Percentiles rank a stretch among this genome's conserved stretches.
Conservation (phyloP, 208 protist genomes). For the Phytomonas serpens region DNA sequence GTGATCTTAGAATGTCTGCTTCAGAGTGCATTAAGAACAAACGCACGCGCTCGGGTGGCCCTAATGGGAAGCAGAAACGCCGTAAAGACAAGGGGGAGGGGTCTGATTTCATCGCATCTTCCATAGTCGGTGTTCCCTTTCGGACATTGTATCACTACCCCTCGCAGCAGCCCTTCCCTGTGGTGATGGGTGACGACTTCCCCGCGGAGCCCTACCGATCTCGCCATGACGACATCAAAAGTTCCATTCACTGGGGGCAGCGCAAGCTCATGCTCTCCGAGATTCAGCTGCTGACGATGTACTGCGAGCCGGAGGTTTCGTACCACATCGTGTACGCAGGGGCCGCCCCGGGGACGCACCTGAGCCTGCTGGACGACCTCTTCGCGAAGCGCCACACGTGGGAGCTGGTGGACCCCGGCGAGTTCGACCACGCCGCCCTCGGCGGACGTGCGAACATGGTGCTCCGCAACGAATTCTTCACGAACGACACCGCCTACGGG, state of each 20-base stretch:
- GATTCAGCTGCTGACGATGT: slow-evolving; percentile 90
- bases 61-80: too few relatives aligned
- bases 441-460: slow-evolving; percentile 54
- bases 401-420: slow-evolving; percentile 91
- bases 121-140: background rate
- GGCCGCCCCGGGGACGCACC: slow-evolving; percentile 92
- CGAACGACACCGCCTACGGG: slow-evolving; percentile 86
- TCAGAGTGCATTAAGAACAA: too few relatives aligned
- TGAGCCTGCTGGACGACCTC: slow-evolving; percentile 84
- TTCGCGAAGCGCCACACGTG: slow-evolving; percentile 84
- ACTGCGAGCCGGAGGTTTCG: slow-evolving; percentile 48
- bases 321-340: slow-evolving; percentile 94
- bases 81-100: too few relatives aligned
- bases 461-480: slow-evolving; percentile 93
- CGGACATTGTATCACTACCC: slow-evolving; percentile 74
- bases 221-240: slow-evolving; percentile 79
- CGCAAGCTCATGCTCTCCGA: slow-evolving; percentile 94
- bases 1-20: too few relatives aligned
- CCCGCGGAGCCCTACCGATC: slow-evolving; percentile 77
- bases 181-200: slow-evolving; percentile 57
- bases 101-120: background rate
- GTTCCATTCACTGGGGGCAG: slow-evolving; percentile 94
- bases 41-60: too few relatives aligned
- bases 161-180: slow-evolving; percentile 57
- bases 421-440: slow-evolving; percentile 76